Evolutionary conservation across 805 yeast genomes (phyloP).

Genomic region (Wickerhamomyces sydowiorum): DNA sequence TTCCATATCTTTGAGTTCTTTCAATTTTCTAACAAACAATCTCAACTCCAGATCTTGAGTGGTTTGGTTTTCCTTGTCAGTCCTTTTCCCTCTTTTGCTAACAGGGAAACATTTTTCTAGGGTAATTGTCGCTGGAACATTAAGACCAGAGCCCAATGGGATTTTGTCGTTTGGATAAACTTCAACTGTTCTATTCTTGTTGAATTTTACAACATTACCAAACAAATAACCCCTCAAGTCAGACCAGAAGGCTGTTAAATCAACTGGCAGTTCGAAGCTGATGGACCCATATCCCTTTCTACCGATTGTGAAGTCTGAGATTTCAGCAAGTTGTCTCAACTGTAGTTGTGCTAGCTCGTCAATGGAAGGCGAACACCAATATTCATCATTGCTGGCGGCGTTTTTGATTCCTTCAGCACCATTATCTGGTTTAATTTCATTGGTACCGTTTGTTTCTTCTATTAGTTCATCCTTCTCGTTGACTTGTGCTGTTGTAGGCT

Average conservation of each 20-base stretch:
- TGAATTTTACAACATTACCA: conserved; percentile 41
- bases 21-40: conserved; percentile 44
- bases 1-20: conserved; percentile 61
- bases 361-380: conserved; percentile 71
- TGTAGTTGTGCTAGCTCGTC: conserved; percentile 39
- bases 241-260: conserved; percentile 46
- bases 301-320: conserved; percentile 64
- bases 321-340: conserved; percentile 41
- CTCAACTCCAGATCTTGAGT: conserved; percentile 35
- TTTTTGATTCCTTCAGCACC: conserved; percentile 2
- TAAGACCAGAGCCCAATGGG: conserved; percentile 59
- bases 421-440: not conserved
- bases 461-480: not conserved
- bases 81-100: conserved; percentile 14
- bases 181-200: conserved; percentile 42
- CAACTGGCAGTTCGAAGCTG: conserved; percentile 63
- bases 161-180: conserved; percentile 69
- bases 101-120: conserved; percentile 56
- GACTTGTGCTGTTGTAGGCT: not conserved
- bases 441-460: not conserved
- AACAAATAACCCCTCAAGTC: conserved; percentile 29
- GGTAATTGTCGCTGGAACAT: conserved; percentile 72
- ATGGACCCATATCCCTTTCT: conserved; percentile 65
- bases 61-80: conserved; percentile 18
- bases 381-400: conserved; percentile 29